Conservation (phyloP, 441 rosid genomes). For the Biscutella laevigata region DNA sequence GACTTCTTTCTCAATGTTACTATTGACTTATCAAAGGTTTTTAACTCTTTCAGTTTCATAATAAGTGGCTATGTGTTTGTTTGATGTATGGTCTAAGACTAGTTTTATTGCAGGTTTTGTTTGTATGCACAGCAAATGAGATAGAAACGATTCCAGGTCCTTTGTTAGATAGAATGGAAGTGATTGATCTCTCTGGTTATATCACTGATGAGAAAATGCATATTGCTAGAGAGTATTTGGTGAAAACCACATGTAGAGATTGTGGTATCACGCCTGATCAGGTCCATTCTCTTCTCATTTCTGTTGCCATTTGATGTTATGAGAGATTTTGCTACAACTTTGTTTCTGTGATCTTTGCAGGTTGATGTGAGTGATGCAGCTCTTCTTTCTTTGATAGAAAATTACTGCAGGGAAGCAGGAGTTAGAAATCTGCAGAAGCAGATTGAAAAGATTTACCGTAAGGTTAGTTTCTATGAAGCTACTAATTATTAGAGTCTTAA, state of each 20-base stretch:
- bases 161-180: slow-evolving; percentile 96
- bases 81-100: slow-evolving; percentile 1
- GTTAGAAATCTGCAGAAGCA: slow-evolving; percentile 93
- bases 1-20: slow-evolving; percentile 93
- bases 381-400: slow-evolving; percentile 75
- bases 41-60: too few relatives aligned
- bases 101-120: slow-evolving; percentile 56
- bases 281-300: slow-evolving; percentile 29
- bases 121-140: slow-evolving; percentile 96
- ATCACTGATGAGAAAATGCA: slow-evolving; percentile 96
- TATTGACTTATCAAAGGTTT: slow-evolving; percentile 88
- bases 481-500: neutral
- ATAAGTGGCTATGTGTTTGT: neutral
- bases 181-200: slow-evolving; percentile 80
- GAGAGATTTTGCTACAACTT: neutral
- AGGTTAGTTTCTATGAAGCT: slow-evolving; percentile 37
- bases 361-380: slow-evolving; percentile 84
- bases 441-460: slow-evolving; percentile 89
- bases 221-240: slow-evolving; percentile 86
- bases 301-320: neutral
- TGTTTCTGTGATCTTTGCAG: slow-evolving; percentile 33
- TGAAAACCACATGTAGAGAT: slow-evolving; percentile 63
- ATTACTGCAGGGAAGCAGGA: slow-evolving; percentile 93
- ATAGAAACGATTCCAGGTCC: slow-evolving; percentile 72
- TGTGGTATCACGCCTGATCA: slow-evolving; percentile 89